These are phyloP conservation scores for Pleurotus sapidus DNA, from an alignment of 768 basidiomycete genomes.

Conservation along the genomic window DNA sequence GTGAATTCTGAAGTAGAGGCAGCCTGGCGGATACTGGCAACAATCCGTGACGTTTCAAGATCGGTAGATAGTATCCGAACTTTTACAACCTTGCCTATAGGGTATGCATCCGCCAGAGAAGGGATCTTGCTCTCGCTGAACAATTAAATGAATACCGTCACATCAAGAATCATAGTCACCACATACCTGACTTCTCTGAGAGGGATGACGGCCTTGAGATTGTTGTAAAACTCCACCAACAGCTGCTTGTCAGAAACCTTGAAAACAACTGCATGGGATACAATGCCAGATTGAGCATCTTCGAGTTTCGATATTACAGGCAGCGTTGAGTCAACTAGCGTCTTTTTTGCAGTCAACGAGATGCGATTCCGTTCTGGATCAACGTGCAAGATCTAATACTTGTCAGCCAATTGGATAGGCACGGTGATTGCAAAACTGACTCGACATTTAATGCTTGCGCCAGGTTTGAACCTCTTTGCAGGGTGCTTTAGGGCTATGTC, in stretches of 20 bases:
- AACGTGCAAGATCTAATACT: constrained; percentile 69
- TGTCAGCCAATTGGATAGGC: constrained; percentile 4
- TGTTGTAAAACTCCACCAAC: constrained; percentile 89
- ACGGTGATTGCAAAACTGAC: constrained; percentile 40
- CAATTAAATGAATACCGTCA: no score
- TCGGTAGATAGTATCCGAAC: constrained; percentile 75
- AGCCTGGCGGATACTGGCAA: constrained; percentile 87
- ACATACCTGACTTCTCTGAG: constrained; percentile 76
- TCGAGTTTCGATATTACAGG: constrained; percentile 65
- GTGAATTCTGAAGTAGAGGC: constrained; percentile 44
- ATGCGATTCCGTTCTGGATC: constrained; percentile 82
- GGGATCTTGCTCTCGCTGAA: constrained; percentile 61
- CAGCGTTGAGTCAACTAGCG: constrained; percentile 76
- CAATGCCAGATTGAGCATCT: constrained; percentile 64
- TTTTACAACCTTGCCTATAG: constrained; percentile 79
- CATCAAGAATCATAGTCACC: neutral
- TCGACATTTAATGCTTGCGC: constrained; percentile 79
- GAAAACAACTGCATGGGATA: constrained; percentile 82
- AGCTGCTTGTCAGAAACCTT: constrained; percentile 78
- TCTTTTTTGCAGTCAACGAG: constrained; percentile 87
- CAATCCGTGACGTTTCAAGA: constrained; percentile 56
- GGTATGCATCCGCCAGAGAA: constrained; percentile 62
- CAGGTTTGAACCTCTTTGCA: constrained; percentile 83
- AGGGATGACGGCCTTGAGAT: constrained; percentile 79
- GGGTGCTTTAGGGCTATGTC: constrained; percentile 95